Evolutionary conservation across 352 stramenopile species (phyloP).

Genomic region (Globisporangium camurandrum): DNA sequence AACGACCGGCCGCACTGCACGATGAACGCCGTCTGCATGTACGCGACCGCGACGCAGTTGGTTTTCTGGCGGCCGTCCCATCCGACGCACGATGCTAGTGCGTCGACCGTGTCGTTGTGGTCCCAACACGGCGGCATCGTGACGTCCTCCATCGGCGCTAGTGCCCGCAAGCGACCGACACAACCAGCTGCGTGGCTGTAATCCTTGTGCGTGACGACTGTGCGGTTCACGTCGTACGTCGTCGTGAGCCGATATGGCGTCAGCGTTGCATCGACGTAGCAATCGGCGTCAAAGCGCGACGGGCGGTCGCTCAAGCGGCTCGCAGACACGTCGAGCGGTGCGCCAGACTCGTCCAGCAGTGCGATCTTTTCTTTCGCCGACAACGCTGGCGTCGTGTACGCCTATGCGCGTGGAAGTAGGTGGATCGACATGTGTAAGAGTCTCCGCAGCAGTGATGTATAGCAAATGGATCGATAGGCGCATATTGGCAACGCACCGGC

Average conservation of each 20-base stretch:
- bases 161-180: constrained; percentile 35
- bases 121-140: constrained; percentile 77
- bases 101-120: constrained; percentile 68
- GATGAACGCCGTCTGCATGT: constrained; percentile 79
- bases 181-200: constrained; percentile 54
- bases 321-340: constrained; percentile 38
- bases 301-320: constrained; percentile 65
- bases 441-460: background rate
- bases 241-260: constrained; percentile 56
- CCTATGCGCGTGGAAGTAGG: constrained; percentile 13
- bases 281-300: constrained; percentile 63
- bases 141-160: constrained; percentile 39
- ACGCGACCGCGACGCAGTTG: constrained; percentile 68
- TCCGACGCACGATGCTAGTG: constrained; percentile 44
- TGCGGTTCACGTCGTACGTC: constrained; percentile 25
- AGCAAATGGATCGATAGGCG: no score
- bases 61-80: constrained; percentile 49
- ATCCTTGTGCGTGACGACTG: constrained; percentile 38
- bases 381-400: constrained; percentile 31
- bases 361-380: constrained; percentile 46
- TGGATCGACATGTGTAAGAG: no score
- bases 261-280: constrained; percentile 49
- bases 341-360: constrained; percentile 61
- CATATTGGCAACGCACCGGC: constrained; percentile 20
- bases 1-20: constrained; percentile 60